These are phyloP conservation scores for Cichorium intybus DNA, from an alignment of 140 eudicot species.

Conservation along the genomic window DNA sequence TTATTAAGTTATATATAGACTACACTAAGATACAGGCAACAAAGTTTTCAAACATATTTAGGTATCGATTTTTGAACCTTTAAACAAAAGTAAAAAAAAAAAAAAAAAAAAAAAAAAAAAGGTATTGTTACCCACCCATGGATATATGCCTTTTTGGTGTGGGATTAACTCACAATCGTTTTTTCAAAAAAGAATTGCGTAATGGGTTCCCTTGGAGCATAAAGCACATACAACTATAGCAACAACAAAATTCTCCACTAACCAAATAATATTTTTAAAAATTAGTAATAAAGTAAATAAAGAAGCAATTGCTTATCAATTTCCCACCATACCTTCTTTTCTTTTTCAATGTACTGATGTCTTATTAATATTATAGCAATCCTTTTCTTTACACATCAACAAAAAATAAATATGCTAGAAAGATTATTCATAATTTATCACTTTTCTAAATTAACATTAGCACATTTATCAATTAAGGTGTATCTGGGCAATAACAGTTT, in stretches of 20 bases:
- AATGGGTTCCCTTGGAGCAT: slow-evolving; percentile 35
- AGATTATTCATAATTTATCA: too few species aligned
- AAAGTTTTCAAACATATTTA: neutral
- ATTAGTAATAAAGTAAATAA: slow-evolving; percentile 34
- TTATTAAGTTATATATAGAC: too few species aligned
- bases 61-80: neutral
- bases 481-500: too few species aligned
- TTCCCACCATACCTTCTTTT: slow-evolving; percentile 31
- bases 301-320: slow-evolving; percentile 35
- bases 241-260: slow-evolving; percentile 39
- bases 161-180: slow-evolving; percentile 24
- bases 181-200: slow-evolving; percentile 24
- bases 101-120: neutral
- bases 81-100: neutral
- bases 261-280: slow-evolving; percentile 14
- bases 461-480: too few species aligned
- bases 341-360: slow-evolving; percentile 19
- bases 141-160: slow-evolving; percentile 26
- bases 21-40: neutral
- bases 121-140: slow-evolving; percentile 4
- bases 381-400: too few species aligned
- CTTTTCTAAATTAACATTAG: too few species aligned
- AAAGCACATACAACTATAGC: slow-evolving; percentile 34
- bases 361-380: neutral
- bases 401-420: too few species aligned